phyloP scores from a whole-genome alignment of 768 basidiomycete genomes.

The Kwoniella sp. region DNA sequence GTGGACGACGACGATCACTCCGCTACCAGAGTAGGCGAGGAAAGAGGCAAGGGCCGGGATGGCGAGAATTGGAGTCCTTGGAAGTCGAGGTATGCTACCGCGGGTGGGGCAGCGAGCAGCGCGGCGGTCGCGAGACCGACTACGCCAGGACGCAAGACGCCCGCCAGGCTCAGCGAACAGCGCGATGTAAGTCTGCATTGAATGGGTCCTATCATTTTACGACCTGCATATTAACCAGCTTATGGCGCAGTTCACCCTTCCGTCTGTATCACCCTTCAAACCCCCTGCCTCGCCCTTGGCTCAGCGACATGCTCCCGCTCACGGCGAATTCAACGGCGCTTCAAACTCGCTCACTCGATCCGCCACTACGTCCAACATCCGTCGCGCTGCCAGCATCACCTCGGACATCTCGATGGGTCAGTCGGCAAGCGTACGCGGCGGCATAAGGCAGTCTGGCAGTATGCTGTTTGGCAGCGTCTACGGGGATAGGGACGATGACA shows the following conservation, averaged over 20 bases:
- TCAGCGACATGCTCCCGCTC: constrained; percentile 9
- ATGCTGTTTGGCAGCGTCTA: constrained; percentile 29
- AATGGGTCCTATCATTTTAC: not conserved
- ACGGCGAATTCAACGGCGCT: constrained; percentile 1
- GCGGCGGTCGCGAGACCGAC: constrained; percentile 11
- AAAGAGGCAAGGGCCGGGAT: constrained; percentile 5
- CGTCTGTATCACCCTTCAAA: constrained; percentile 35
- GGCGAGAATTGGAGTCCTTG: constrained; percentile 21
- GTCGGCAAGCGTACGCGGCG: constrained; percentile 5
- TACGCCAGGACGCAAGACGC: constrained; percentile 10
- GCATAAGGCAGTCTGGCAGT: constrained; percentile 15
- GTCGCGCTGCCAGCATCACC: constrained; percentile 19
- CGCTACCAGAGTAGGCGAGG: not conserved
- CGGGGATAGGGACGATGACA: constrained; percentile 25
- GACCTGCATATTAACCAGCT: not conserved
- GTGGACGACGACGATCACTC: constrained; percentile 12
- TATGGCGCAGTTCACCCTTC: constrained; percentile 21
- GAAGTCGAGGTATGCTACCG: constrained; percentile 15
- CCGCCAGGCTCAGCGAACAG: constrained; percentile 4
- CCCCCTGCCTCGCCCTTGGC: constrained; percentile 23
- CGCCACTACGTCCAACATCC: constrained; percentile 30
- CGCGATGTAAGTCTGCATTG: constrained; percentile 14
- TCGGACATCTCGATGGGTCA: constrained; percentile 33
- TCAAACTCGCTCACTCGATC: constrained; percentile 24
- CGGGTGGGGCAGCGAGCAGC: constrained; percentile 9